Percentiles rank a stretch among this genome's conserved stretches.
phyloP scores from a whole-genome alignment of 306 rosid genomes.

The Sicyos edulis region DNA sequence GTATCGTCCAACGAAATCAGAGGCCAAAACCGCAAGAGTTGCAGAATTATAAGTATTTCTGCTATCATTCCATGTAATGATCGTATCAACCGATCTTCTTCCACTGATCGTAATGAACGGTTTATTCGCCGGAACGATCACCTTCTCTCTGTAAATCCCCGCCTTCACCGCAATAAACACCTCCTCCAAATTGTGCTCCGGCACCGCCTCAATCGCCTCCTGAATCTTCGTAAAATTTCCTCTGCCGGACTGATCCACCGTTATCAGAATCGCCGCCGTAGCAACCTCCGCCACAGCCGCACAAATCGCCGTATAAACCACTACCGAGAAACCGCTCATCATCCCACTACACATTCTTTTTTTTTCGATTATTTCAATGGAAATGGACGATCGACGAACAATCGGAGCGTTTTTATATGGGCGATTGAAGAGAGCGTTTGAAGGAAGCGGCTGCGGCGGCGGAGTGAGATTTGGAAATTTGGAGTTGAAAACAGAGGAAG shows the following conservation, averaged over 20 bases:
- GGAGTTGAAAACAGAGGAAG: constrained; percentile 23
- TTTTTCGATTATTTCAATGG: background rate
- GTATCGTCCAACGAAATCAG: constrained; percentile 40
- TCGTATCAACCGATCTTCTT: constrained; percentile 21
- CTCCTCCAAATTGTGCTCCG: constrained; percentile 33
- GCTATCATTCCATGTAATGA: constrained; percentile 41
- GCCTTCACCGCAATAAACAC: constrained; percentile 37
- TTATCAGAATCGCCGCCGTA: constrained; percentile 29
- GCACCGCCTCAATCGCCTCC: constrained; percentile 44
- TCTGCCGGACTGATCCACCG: constrained; percentile 39
- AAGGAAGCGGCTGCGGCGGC: constrained; percentile 34
- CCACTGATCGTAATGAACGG: constrained; percentile 50
- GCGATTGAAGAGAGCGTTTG: background rate
- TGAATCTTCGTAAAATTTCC: constrained; percentile 41
- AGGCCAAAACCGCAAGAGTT: constrained; percentile 37
- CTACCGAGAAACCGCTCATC: no score
- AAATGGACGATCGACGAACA: background rate
- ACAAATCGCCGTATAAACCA: background rate
- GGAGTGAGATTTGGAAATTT: constrained; percentile 5
- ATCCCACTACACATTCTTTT: no score
- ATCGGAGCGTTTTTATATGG: background rate
- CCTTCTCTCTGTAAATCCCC: constrained; percentile 38
- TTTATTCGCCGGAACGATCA: constrained; percentile 38
- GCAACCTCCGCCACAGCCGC: background rate
- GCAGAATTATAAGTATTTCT: constrained; percentile 34